Conservation (phyloP, 495 filamentous ascomycete species). For the Baudoinia panamericana region DNA sequence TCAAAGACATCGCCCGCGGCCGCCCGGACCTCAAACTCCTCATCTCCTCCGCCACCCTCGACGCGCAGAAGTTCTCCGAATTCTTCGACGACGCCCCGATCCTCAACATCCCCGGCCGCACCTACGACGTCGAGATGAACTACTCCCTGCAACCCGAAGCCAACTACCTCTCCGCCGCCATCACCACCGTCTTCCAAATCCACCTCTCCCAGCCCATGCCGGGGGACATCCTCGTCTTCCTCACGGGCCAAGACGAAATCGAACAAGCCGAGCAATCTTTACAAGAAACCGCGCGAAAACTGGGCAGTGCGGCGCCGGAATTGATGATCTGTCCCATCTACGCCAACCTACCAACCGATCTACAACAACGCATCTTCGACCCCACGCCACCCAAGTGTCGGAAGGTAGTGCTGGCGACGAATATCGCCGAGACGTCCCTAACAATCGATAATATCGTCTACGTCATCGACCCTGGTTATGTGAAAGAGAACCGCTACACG, state of each 20-base stretch:
- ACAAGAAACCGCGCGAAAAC: conserved; percentile 58
- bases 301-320: conserved; percentile 56
- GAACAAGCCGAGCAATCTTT: conserved; percentile 66
- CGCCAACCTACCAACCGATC: conserved; percentile 73
- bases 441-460: conserved; percentile 91
- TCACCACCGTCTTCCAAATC: conserved; percentile 93
- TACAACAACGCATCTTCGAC: conserved; percentile 90
- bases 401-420: conserved; percentile 89
- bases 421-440: conserved; percentile 90
- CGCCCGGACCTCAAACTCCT: conserved; percentile 81
- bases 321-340: conserved; percentile 76
- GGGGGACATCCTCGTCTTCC: conserved; percentile 86
- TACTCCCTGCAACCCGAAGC: conserved; percentile 87
- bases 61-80: conserved; percentile 80
- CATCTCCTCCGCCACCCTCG: conserved; percentile 90
- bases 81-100: conserved; percentile 95
- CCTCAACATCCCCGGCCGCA: conserved; percentile 86
- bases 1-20: conserved; percentile 82
- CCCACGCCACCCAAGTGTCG: conserved; percentile 68
- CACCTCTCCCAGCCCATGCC: conserved; percentile 66
- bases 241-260: conserved; percentile 92
- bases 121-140: conserved; percentile 83
- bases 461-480: conserved; percentile 85
- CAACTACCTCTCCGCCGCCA: conserved; percentile 82
- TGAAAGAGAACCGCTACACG: conserved; percentile 93